A percentile compares a stretch with the other conserved stretches of the same genome.
Conservation (phyloP, 768 basidiomycete species). For the Infundibulicybe gibba region DNA sequence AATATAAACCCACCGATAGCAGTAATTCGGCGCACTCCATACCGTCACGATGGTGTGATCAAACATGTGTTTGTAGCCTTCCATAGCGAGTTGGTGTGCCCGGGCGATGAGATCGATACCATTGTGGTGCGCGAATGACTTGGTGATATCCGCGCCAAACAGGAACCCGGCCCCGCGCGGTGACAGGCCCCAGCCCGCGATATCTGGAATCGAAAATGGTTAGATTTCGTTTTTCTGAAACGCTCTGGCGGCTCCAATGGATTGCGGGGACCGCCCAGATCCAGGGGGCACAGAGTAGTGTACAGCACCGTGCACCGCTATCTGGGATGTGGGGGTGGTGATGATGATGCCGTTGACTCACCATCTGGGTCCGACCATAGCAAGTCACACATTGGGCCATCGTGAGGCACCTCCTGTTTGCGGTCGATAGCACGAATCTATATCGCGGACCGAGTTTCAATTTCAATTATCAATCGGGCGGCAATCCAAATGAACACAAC, state of each 20-base stretch:
- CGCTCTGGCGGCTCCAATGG: neutral
- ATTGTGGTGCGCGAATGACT: slow-evolving; percentile 87
- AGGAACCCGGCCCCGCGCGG: slow-evolving; percentile 97
- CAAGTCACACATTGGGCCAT: slow-evolving; percentile 97
- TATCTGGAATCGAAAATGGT: slow-evolving; percentile 46
- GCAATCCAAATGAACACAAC: slow-evolving; percentile 9
- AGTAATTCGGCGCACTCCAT: slow-evolving; percentile 98
- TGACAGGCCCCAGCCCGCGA: slow-evolving; percentile 92
- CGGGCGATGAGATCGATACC: slow-evolving; percentile 93
- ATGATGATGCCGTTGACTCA: slow-evolving; percentile 26
- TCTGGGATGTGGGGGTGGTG: neutral
- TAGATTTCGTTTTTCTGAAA: too few relatives aligned
- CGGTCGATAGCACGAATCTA: slow-evolving; percentile 94
- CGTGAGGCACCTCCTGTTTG: slow-evolving; percentile 97
- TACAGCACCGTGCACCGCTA: neutral
- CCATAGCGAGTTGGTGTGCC: slow-evolving; percentile 97
- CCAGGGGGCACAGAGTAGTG: slow-evolving; percentile 13
- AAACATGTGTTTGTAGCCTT: slow-evolving; percentile 97
- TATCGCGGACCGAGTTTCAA: neutral
- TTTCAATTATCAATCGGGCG: slow-evolving; percentile 10
- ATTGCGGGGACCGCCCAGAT: slow-evolving; percentile 1
- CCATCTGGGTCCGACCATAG: slow-evolving; percentile 99
- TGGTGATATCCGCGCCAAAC: slow-evolving; percentile 91
- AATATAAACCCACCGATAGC: slow-evolving; percentile 71
- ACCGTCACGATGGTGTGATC: slow-evolving; percentile 94